Percentiles rank a stretch among this genome's conserved stretches.
Evolutionary conservation across 2,329 filamentous ascomycete species (phyloP).

Genomic region (Xylaria sp.): DNA sequence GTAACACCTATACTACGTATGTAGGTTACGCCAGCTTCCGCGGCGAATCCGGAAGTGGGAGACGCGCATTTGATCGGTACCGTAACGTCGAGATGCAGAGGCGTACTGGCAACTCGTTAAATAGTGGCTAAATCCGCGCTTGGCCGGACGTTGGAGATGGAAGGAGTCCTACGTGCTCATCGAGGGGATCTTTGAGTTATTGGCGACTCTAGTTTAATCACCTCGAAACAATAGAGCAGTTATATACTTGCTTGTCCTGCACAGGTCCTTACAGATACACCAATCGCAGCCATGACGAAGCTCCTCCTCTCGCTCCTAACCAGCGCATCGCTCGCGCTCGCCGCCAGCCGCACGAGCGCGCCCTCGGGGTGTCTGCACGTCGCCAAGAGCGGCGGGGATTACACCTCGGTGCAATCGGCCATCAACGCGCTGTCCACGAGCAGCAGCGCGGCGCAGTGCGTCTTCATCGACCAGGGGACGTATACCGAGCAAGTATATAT

Average conservation of each 20-base stretch:
- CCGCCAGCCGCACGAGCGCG: slow-evolving; percentile 51
- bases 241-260: not conserved
- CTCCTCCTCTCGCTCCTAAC: slow-evolving; percentile 18
- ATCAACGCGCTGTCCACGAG: slow-evolving; percentile 67
- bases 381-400: slow-evolving; percentile 52
- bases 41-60: slow-evolving; percentile 31
- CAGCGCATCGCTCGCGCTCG: slow-evolving; percentile 39
- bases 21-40: slow-evolving; percentile 19
- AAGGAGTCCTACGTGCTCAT: not conserved
- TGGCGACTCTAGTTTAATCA: not conserved
- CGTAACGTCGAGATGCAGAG: not conserved
- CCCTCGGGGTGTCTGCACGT: slow-evolving; percentile 65
- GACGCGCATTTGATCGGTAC: not conserved
- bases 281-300: slow-evolving; percentile 21
- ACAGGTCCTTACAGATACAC: not conserved
- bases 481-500: slow-evolving; percentile 71
- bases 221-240: not conserved
- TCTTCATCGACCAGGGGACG: slow-evolving; percentile 71
- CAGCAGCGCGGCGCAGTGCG: slow-evolving; percentile 60
- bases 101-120: slow-evolving; percentile 1
- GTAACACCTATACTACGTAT: not conserved
- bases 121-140: slow-evolving; percentile 15
- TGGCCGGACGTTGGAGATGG: not conserved
- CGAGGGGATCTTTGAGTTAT: slow-evolving; percentile 1
- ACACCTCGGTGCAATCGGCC: slow-evolving; percentile 62